phyloP scores from a whole-genome alignment of 495 filamentous ascomycete species.

The Clavariopsis aquatica region DNA sequence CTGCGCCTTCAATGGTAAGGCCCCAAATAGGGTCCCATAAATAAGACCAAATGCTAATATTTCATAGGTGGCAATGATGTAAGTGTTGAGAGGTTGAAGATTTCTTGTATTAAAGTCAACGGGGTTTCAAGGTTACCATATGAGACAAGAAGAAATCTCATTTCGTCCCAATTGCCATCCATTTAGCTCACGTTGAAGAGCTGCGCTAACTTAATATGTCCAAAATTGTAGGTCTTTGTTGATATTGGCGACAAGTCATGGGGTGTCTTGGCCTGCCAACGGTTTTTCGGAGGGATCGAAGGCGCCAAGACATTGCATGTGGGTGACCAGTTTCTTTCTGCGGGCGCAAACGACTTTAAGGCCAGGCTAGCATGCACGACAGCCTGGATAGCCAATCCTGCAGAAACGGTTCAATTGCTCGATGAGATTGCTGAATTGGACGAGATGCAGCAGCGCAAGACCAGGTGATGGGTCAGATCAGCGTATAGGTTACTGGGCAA shows the following conservation, averaged over 20 bases:
- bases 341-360: slow-evolving; percentile 97
- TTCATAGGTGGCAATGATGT: slow-evolving; percentile 75
- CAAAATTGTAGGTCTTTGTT: no score
- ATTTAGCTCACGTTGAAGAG: no score
- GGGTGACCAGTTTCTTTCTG: slow-evolving; percentile 93
- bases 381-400: slow-evolving; percentile 89
- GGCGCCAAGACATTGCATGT: slow-evolving; percentile 71
- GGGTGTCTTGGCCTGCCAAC: slow-evolving; percentile 88
- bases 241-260: slow-evolving; percentile 98
- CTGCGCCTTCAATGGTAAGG: slow-evolving; percentile 88
- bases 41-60: background rate
- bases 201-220: no score
- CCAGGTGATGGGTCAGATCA: slow-evolving; percentile 8
- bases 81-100: no score
- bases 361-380: slow-evolving; percentile 66
- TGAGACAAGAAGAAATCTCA: no score
- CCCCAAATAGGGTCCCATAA: background rate
- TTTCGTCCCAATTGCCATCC: no score
- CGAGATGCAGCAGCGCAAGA: slow-evolving; percentile 39
- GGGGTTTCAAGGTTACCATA: no score
- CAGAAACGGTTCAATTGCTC: slow-evolving; percentile 82
- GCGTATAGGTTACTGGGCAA: slow-evolving; percentile 16
- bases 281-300: slow-evolving; percentile 79
- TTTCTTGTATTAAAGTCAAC: no score
- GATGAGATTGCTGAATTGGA: slow-evolving; percentile 70